A percentile compares a stretch with the other conserved stretches of the same genome.
Conservation (phyloP, 441 rosid species). For the Viola pubescens region DNA sequence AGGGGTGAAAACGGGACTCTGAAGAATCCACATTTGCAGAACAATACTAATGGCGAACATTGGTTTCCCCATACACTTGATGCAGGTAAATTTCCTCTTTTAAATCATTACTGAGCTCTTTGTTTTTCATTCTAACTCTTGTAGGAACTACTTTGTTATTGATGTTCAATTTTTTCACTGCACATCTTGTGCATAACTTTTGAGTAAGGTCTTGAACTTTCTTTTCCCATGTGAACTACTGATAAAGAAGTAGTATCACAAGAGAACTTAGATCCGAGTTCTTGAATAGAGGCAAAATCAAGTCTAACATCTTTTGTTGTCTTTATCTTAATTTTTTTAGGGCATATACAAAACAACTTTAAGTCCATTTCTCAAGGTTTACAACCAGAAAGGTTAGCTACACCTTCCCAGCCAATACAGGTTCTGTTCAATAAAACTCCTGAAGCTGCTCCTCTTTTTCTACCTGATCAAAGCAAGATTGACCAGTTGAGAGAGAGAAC, state of each 20-base stretch:
- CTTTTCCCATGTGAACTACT: not conserved
- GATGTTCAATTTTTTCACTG: conserved; percentile 1
- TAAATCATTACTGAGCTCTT: not conserved
- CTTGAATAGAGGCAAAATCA: conserved; percentile 5
- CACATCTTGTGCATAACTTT: conserved; percentile 10
- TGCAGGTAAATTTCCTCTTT: conserved; percentile 39
- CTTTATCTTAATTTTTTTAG: conserved; percentile 29
- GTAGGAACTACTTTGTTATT: not conserved
- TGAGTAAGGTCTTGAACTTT: not conserved
- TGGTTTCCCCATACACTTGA: conserved; percentile 39
- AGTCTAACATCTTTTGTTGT: conserved; percentile 13
- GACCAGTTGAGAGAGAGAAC: conserved; percentile 44
- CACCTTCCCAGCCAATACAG: conserved; percentile 40
- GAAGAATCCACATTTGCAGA: conserved; percentile 25
- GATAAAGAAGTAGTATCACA: not conserved
- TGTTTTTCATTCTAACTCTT: conserved; percentile 10
- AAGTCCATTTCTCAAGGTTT: conserved; percentile 33
- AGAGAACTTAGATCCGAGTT: not conserved
- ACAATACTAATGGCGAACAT: conserved; percentile 31
- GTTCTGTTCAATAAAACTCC: conserved; percentile 31
- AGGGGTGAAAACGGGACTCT: conserved; percentile 31
- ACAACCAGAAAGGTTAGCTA: conserved; percentile 29
- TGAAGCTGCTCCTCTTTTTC: conserved; percentile 32
- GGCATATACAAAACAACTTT: conserved; percentile 31
- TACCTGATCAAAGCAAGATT: conserved; percentile 39